phyloP scores from a whole-genome alignment of 495 filamentous ascomycete genomes.

The Aspergillus asperescens region DNA sequence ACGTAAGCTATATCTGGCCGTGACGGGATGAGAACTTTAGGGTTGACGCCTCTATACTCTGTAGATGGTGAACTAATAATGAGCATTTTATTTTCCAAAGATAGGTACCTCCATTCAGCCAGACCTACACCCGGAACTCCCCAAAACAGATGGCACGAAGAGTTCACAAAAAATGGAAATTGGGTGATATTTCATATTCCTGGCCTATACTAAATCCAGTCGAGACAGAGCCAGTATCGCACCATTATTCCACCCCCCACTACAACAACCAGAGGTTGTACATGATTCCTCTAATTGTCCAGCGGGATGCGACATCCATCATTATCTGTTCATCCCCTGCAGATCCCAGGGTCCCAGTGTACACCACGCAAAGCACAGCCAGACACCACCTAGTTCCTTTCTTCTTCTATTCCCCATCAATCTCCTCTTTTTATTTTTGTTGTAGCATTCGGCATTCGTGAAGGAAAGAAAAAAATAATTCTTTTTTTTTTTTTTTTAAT shows the following conservation, averaged over 20 bases:
- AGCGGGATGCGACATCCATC: background rate
- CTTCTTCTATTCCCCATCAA: too few relatives aligned
- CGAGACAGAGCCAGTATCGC: conserved; percentile 24
- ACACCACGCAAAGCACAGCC: conserved; percentile 11
- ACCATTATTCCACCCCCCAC: conserved; percentile 20
- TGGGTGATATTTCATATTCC: conserved; percentile 32
- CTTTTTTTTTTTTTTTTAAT: conserved; percentile 3
- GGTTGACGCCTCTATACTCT: too few relatives aligned
- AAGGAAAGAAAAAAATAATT: background rate
- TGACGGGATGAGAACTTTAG: too few relatives aligned
- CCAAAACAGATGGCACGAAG: background rate
- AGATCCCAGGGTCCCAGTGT: conserved; percentile 15
- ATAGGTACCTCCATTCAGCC: too few relatives aligned
- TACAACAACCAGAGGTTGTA: conserved; percentile 17
- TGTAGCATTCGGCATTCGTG: background rate
- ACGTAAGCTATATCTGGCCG: too few relatives aligned
- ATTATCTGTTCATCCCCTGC: background rate
- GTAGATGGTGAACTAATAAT: too few relatives aligned
- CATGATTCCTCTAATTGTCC: conserved; percentile 1
- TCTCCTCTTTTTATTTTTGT: conserved; percentile 23
- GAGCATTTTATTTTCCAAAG: too few relatives aligned
- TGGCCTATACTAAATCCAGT: conserved; percentile 32
- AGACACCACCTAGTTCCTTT: conserved; percentile 18
- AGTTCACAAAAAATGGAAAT: conserved; percentile 19
- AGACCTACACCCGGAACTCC: background rate